Percentiles rank a stretch among this genome's conserved stretches.
These are phyloP conservation scores for Boechera stricta DNA, from an alignment of 345 rosid species.

Conservation along the genomic window DNA sequence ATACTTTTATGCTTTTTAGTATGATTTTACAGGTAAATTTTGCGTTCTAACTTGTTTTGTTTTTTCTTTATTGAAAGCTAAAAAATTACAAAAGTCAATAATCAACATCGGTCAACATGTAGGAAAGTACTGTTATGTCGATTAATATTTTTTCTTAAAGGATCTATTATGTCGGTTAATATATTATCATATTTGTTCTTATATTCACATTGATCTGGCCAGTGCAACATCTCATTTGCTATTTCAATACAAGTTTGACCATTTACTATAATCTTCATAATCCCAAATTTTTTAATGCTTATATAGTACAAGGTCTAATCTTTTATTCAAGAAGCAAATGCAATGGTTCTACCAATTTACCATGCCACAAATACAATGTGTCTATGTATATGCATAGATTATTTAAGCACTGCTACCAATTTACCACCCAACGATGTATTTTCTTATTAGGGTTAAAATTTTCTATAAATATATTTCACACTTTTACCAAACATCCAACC, in stretches of 20 bases:
- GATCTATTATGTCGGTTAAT: slow-evolving; percentile 11
- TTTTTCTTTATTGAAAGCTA: slow-evolving; percentile 1
- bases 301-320: background rate
- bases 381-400: too few relatives aligned
- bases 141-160: background rate
- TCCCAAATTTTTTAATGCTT: background rate
- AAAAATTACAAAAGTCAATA: slow-evolving; percentile 8
- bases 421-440: background rate
- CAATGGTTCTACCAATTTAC: background rate
- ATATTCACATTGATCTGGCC: slow-evolving; percentile 13
- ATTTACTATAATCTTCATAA: background rate
- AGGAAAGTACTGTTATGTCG: slow-evolving; percentile 11
- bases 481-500: too few relatives aligned
- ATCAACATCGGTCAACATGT: background rate
- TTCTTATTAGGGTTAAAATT: too few relatives aligned
- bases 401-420: background rate
- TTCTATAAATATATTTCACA: too few relatives aligned
- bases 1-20: background rate
- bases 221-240: background rate
- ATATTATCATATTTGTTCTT: background rate
- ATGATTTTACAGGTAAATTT: background rate
- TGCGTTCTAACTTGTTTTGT: background rate
- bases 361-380: background rate
- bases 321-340: background rate
- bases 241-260: slow-evolving; percentile 6